These are phyloP conservation scores for Trichosanthes truncata DNA, from an alignment of 306 rosid genomes.

Conservation along the genomic window DNA sequence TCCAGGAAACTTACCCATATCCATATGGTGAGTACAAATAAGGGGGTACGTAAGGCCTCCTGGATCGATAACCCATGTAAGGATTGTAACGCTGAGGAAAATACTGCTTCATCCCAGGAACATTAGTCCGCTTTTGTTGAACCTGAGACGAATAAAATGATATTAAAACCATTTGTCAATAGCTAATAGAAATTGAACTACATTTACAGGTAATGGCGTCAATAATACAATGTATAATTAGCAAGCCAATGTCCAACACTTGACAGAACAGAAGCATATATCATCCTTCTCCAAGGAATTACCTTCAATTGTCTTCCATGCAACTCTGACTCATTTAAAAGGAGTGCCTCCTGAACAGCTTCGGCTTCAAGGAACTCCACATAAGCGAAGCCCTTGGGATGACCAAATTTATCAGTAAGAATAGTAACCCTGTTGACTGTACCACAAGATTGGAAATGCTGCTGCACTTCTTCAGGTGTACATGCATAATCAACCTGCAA, in stretches of 20 bases:
- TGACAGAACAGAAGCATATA: background rate
- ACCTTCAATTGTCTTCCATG: conserved; percentile 95
- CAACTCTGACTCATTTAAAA: conserved; percentile 72
- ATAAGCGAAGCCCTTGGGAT: conserved; percentile 94
- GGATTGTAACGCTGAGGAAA: conserved; percentile 72
- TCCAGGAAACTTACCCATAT: conserved; percentile 55
- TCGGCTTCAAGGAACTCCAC: conserved; percentile 85
- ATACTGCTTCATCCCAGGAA: conserved; percentile 93
- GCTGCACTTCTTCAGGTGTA: conserved; percentile 99
- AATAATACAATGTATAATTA: background rate
- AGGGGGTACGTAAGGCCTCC: conserved; percentile 82
- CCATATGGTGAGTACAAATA: conserved; percentile 74
- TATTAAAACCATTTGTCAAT: background rate
- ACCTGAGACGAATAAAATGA: conserved; percentile 37
- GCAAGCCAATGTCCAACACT: background rate
- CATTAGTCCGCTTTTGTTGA: conserved; percentile 84
- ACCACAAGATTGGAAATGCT: conserved; percentile 91
- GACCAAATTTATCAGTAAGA: conserved; percentile 83
- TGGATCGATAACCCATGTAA: conserved; percentile 50
- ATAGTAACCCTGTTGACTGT: conserved; percentile 88
- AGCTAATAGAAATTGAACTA: background rate
- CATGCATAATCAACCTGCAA: conserved; percentile 92
- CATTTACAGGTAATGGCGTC: background rate
- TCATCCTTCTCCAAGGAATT: background rate
- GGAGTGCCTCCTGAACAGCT: conserved; percentile 83